Base-by-base conservation (phyloP, 306 rosid species). In the Cicer judaicum region DNA sequence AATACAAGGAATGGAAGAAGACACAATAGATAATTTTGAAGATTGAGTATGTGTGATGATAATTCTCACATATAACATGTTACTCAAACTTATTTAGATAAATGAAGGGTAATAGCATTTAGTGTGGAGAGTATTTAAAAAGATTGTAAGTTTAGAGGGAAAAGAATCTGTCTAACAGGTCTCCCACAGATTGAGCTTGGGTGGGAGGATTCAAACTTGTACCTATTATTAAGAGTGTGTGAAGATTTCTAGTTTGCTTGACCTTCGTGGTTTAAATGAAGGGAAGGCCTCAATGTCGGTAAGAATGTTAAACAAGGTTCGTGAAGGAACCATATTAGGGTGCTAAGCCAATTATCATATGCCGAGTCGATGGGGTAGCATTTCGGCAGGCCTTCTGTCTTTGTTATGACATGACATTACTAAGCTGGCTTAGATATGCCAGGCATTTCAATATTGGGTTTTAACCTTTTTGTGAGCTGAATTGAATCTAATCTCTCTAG, bases 51-150 rank as follows among this genome's bases (percentile, higher is more conserved):
- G 19, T 11, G 24, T n/a, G 46, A 9, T 8, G 15, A 14, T 47
- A 61, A 34, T 29, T 18, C 29, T 63, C 50, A 63, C 53, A 75
- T 56, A 60, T 48, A 50, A 39, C 42, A 16, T 50, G 64, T 66
- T 36, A 11, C 7, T 52, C 52, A 50, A 63, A 34, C 46, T 10
- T 46, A 46, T 46, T 11, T 10, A 11, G 50, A 46, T 46, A 47
- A 47, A 47, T 47, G 52, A 47, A 47, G 7, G 14, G 52, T 8
- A 43, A 43, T 47, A 11, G 14, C 5, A 47, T 10, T 47, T 12
- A 6, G 15, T 13, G 53, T 47, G 14, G 53, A 47, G 6, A 47
- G 15, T 7, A 47, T 11, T 47, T 47, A 13, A 12, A 47, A 47
- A 36, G n/a, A 41, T 1, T 0, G 5, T 39, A 4, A 6, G 7